A percentile compares a stretch with the other conserved stretches of the same genome.
Evolutionary conservation across 495 filamentous ascomycete species (phyloP).

Genomic region (Podospora didyma): DNA sequence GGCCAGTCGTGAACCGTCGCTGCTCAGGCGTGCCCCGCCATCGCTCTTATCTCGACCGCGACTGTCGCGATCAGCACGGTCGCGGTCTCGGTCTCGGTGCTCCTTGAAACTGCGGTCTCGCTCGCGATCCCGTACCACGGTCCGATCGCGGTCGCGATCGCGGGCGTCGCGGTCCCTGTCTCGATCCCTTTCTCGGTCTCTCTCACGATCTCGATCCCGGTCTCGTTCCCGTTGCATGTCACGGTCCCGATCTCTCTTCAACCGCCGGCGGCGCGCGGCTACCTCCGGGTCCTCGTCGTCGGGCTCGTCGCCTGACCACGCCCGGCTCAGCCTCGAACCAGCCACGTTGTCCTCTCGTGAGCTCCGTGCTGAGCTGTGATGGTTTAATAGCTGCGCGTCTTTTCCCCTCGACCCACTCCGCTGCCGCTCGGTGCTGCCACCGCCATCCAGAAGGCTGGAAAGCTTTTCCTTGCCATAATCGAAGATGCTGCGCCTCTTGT

Average conservation of each 20-base stretch:
- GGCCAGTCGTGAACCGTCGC: slow-evolving; percentile 9
- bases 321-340: slow-evolving; percentile 14
- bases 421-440: slow-evolving; percentile 8
- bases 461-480: slow-evolving; percentile 21
- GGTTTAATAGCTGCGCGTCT: slow-evolving; percentile 1
- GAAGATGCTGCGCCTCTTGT: slow-evolving; percentile 14
- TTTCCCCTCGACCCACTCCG: slow-evolving; percentile 22
- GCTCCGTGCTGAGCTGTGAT: neutral
- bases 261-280: slow-evolving; percentile 1
- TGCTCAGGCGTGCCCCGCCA: slow-evolving; percentile 4
- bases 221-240: slow-evolving; percentile 6
- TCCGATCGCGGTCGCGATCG: slow-evolving; percentile 10
- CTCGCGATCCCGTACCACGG: neutral
- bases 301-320: slow-evolving; percentile 20
- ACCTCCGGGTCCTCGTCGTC: slow-evolving; percentile 1
- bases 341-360: slow-evolving; percentile 7
- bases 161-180: slow-evolving; percentile 13
- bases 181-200: slow-evolving; percentile 6
- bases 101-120: neutral
- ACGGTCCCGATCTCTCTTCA: slow-evolving; percentile 12
- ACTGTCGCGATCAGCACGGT: neutral
- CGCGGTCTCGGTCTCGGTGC: slow-evolving; percentile 8
- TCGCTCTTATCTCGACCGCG: neutral
- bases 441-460: slow-evolving; percentile 18
- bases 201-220: slow-evolving; percentile 12